These are phyloP conservation scores for Trametes gibbosa DNA, from an alignment of 768 basidiomycete species.

Conservation along the genomic window DNA sequence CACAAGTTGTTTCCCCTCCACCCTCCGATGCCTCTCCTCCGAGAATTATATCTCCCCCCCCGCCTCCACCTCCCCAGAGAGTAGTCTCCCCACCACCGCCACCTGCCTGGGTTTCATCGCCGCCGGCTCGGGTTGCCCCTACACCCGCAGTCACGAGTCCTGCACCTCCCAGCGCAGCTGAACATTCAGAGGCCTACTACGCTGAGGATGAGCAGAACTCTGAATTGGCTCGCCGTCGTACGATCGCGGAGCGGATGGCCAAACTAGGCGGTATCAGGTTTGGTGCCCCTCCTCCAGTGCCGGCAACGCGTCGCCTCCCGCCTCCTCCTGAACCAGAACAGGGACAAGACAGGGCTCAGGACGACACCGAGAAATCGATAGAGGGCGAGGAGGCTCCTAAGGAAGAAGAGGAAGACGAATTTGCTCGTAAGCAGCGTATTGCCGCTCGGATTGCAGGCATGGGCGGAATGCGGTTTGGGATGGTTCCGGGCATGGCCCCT, in stretches of 20 bases:
- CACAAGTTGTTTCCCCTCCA: constrained; percentile 1
- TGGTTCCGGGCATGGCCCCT: constrained; percentile 38
- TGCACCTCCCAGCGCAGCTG: constrained; percentile 2
- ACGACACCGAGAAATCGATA: constrained; percentile 23
- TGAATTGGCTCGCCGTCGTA: constrained; percentile 49
- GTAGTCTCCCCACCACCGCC: constrained; percentile 10
- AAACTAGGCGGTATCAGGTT: constrained; percentile 85
- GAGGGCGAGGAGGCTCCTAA: constrained; percentile 23
- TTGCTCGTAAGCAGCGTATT: constrained; percentile 52
- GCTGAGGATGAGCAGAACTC: constrained; percentile 43
- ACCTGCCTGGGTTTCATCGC: constrained; percentile 4
- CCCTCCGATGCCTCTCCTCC: neutral
- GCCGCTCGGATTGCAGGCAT: constrained; percentile 51
- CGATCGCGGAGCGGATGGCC: constrained; percentile 94
- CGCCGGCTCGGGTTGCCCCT: constrained; percentile 1
- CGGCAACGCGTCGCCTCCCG: constrained; percentile 37
- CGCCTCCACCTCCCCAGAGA: neutral
- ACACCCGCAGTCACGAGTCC: neutral
- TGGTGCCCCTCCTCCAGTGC: constrained; percentile 59
- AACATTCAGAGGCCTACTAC: constrained; percentile 6
- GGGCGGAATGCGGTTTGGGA: constrained; percentile 58
- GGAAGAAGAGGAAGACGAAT: constrained; percentile 52
- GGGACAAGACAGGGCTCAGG: constrained; percentile 26
- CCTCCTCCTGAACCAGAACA: constrained; percentile 27
- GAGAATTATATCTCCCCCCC: constrained; percentile 6